phyloP scores from a whole-genome alignment of 106 monocot species.

The Acorus gramineus region DNA sequence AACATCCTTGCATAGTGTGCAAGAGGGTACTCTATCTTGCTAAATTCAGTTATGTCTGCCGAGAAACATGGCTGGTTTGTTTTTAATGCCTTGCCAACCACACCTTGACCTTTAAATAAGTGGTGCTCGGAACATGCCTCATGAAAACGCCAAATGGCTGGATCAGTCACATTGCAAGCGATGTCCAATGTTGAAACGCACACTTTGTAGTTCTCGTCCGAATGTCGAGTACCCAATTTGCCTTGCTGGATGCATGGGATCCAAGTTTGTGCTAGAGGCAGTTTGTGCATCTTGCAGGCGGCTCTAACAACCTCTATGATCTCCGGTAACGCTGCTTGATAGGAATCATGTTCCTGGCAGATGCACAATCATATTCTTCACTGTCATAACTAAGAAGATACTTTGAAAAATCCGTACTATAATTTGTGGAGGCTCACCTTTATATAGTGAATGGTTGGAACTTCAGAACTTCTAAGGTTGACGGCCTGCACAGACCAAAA shows the following conservation, averaged over 20 bases:
- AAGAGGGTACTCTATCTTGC: constrained; percentile 11
- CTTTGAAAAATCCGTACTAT: too few relatives aligned
- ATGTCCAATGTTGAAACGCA: constrained; percentile 3
- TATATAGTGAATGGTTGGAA: not conserved
- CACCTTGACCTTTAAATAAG: constrained; percentile 5
- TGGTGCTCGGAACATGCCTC: constrained; percentile 12
- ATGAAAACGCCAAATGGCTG: not conserved
- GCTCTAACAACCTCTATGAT: not conserved
- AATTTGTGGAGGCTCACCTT: not conserved
- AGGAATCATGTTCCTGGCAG: not conserved
- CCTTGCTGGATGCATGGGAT: constrained; percentile 9
- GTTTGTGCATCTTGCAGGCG: not conserved
- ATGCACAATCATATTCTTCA: too few relatives aligned
- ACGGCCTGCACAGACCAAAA: constrained; percentile 3
- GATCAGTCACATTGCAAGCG: not conserved
- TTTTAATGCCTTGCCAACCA: constrained; percentile 6
- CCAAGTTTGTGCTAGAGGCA: constrained; percentile 7
- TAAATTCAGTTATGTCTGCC: constrained; percentile 2
- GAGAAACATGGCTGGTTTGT: constrained; percentile 6
- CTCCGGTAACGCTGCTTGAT: constrained; percentile 2
- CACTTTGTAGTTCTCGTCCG: not conserved
- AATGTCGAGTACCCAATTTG: not conserved
- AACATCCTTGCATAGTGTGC: constrained; percentile 9
- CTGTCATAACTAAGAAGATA: too few relatives aligned
- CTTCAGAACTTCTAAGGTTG: constrained; percentile 1